Evolutionary conservation across 306 rosid genomes (phyloP), one percentile per base, ranked within the genome.

Genomic region (Dalbergia oliveri): DNA sequence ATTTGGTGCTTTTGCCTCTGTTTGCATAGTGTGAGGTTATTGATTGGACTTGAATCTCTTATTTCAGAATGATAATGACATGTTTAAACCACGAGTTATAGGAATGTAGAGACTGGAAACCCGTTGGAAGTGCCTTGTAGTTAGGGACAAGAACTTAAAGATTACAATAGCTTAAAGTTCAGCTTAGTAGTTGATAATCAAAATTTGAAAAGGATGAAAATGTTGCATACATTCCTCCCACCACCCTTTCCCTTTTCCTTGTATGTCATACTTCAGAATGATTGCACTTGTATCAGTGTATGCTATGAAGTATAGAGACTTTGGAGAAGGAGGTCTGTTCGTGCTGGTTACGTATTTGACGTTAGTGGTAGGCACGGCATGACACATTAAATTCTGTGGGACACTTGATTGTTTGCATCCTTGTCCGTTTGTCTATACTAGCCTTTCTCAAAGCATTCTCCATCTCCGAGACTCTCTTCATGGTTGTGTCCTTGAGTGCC

Each of bases 381-480:
- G 35, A 31, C 39, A 16, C 81, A 34, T 66, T 34, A 39, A 76
- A 51, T 60, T 64, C 76, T 69, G 16, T 23, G 49, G 72, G 43
- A 65, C 43, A 14, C 39, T 41, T 23, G 4, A 67, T 81, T 73
- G 18, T 18, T 68, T 12, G 11, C 80, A 12, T 56, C 53, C 6
- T 9, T 50, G 31, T 60, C 69, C 11, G 16, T 44, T 8, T 37
- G 8, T 78, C 19, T 65, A 43, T 66, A 79, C 94, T 93, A 53
- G 99, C 97, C 88, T 89, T 93, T 88, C 96, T 90, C 83, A 95
- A 79, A 76, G 93, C 95, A 87, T 88, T 93, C 82, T 95, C 98
- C 98, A 91, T 95, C 90, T 95, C 98, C 0, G 97, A 87, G 16
- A 95, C 93, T 72, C 90, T 87, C 91, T 91, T 93, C 97, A 93